Conservation (phyloP, 768 basidiomycete species). For the Pleurotus djamor region DNA sequence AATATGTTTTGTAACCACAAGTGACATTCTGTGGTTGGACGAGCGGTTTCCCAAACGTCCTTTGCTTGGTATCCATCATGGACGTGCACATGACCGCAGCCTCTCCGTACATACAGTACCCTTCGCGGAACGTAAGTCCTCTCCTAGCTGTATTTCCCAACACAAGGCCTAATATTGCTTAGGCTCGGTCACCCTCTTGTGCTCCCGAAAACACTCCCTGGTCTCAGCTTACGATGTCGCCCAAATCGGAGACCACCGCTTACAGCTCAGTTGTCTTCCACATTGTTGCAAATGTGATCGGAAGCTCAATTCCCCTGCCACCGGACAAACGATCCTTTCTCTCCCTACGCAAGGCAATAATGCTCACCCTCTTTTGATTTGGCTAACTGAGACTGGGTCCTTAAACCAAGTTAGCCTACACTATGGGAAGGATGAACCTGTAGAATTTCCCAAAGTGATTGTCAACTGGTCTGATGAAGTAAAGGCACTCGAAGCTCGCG, state of each 20-base stretch:
- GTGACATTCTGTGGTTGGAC: slow-evolving; percentile 70
- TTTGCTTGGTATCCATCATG: slow-evolving; percentile 60
- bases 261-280: slow-evolving; percentile 44
- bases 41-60: slow-evolving; percentile 54
- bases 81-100: slow-evolving; percentile 57
- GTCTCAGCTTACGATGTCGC: slow-evolving; percentile 66
- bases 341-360: slow-evolving; percentile 21
- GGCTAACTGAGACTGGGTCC: slow-evolving; percentile 45
- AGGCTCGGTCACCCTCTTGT: slow-evolving; percentile 56
- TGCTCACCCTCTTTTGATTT: slow-evolving; percentile 34
- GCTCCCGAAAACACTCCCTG: slow-evolving; percentile 56
- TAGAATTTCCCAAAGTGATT: slow-evolving; percentile 10
- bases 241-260: slow-evolving; percentile 30
- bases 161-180: background rate
- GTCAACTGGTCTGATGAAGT: slow-evolving; percentile 40
- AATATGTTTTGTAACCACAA: slow-evolving; percentile 57
- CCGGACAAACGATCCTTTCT: slow-evolving; percentile 31
- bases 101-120: slow-evolving; percentile 41
- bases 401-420: slow-evolving; percentile 41
- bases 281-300: slow-evolving; percentile 35
- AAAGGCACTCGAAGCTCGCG: slow-evolving; percentile 27
- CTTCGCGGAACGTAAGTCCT: slow-evolving; percentile 11
- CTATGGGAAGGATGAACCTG: slow-evolving; percentile 11
- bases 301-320: slow-evolving; percentile 18
- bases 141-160: background rate